Percentiles rank a stretch among this genome's conserved stretches.
Conservation (phyloP, 1,139 yeast species). For the Scheffersomyces titani region DNA sequence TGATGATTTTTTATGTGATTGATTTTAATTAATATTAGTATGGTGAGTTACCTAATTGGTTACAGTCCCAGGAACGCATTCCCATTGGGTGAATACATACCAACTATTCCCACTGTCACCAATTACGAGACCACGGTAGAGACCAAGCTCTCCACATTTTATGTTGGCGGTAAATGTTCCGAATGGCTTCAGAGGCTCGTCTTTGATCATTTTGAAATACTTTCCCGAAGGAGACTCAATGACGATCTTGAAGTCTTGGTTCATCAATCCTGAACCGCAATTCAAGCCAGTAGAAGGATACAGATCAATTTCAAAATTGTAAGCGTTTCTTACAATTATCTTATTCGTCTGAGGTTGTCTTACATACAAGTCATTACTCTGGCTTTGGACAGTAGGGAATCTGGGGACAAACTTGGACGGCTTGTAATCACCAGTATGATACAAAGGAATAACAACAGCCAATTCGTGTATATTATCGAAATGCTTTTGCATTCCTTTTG, state of each 20-base stretch:
- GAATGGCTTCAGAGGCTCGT: conserved; percentile 44
- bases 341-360: conserved; percentile 79
- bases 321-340: conserved; percentile 57
- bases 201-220: conserved; percentile 58
- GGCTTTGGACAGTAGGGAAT: conserved; percentile 70
- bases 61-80: conserved; percentile 40
- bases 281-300: conserved; percentile 62
- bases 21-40: not conserved
- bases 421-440: conserved; percentile 68
- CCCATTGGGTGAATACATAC: conserved; percentile 95
- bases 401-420: conserved; percentile 65
- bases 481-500: conserved; percentile 61
- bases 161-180: conserved; percentile 62
- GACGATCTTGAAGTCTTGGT: conserved; percentile 57
- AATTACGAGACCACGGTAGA: conserved; percentile 80
- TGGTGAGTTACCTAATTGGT: conserved; percentile 1
- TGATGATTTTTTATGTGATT: not conserved
- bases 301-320: conserved; percentile 64
- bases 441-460: conserved; percentile 74
- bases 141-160: conserved; percentile 70
- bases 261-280: conserved; percentile 35
- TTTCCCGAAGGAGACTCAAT: conserved; percentile 86
- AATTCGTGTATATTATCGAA: conserved; percentile 66
- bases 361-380: conserved; percentile 74
- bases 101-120: conserved; percentile 81